Conservation (phyloP, 495 filamentous ascomycete species). For the Aspergillus cristatus region DNA sequence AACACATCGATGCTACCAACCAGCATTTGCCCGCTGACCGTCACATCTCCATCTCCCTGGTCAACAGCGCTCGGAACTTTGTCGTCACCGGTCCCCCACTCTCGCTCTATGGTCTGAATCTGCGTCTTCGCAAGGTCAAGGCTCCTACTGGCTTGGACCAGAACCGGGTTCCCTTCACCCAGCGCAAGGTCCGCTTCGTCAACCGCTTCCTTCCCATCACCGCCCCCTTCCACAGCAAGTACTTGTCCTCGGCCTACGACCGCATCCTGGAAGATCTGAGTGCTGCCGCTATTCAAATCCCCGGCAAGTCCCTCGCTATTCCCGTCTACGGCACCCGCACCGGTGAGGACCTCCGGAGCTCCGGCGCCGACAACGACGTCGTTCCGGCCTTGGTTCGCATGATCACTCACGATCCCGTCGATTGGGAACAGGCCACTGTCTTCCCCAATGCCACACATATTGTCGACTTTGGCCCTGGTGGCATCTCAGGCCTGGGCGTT, state of each 20-base stretch:
- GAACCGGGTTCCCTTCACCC: conserved; percentile 85
- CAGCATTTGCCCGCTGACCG: conserved; percentile 85
- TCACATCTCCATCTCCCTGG: conserved; percentile 88
- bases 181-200: conserved; percentile 91
- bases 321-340: conserved; percentile 83
- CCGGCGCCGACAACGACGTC: conserved; percentile 49
- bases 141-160: conserved; percentile 94
- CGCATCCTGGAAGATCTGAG: conserved; percentile 72
- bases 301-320: conserved; percentile 58
- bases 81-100: conserved; percentile 95
- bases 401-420: conserved; percentile 84
- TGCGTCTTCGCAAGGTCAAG: conserved; percentile 90
- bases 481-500: conserved; percentile 92
- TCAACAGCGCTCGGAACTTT: conserved; percentile 94
- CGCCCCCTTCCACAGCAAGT: conserved; percentile 94
- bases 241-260: conserved; percentile 68
- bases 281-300: conserved; percentile 60
- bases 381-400: conserved; percentile 80
- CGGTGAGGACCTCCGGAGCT: conserved; percentile 67
- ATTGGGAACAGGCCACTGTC: conserved; percentile 89
- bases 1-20: conserved; percentile 93
- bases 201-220: conserved; percentile 97
- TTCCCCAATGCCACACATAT: conserved; percentile 89
- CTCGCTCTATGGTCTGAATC: conserved; percentile 90
- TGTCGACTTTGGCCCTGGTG: conserved; percentile 91